Conservation (phyloP, 768 basidiomycete species). For the Boletus pseudopeckii region DNA sequence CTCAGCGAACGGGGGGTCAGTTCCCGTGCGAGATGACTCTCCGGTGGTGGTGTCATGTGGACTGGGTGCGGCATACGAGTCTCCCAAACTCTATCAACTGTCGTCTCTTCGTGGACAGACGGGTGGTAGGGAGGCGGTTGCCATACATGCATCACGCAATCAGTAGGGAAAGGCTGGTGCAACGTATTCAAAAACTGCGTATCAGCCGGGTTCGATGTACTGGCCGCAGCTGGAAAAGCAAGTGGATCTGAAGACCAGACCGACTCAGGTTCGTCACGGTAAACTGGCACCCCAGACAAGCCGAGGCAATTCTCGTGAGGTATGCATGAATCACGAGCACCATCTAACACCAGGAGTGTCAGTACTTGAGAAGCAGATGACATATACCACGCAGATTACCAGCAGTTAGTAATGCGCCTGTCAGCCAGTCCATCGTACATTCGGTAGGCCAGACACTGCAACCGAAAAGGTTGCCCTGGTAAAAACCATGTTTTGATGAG, state of each 20-base stretch:
- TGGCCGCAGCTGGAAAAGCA: not conserved
- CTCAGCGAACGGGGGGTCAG: not conserved
- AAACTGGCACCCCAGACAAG: not conserved
- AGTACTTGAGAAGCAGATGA: not conserved
- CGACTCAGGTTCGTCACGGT: not conserved
- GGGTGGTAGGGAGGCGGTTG: not conserved
- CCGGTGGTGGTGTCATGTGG: not conserved
- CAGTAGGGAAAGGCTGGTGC: not conserved
- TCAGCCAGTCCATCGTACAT: not conserved
- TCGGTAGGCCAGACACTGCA: not conserved
- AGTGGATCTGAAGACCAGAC: not conserved
- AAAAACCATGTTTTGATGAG: not conserved
- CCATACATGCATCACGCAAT: not conserved
- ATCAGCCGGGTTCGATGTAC: not conserved
- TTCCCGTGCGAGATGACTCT: not conserved
- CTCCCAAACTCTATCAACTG: not conserved
- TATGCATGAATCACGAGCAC: not conserved
- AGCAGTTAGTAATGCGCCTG: not conserved
- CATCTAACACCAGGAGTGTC: conserved; percentile 2
- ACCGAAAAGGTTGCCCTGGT: not conserved
- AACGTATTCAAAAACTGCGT: not conserved
- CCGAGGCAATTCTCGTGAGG: conserved; percentile 1
- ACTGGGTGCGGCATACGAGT: too few relatives aligned
- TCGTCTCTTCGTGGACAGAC: not conserved
- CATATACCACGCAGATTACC: not conserved